These are phyloP conservation scores for Umbelopsis sp. DNA, from an alignment of 371 early-diverging fungal genomes.

Conservation along the genomic window DNA sequence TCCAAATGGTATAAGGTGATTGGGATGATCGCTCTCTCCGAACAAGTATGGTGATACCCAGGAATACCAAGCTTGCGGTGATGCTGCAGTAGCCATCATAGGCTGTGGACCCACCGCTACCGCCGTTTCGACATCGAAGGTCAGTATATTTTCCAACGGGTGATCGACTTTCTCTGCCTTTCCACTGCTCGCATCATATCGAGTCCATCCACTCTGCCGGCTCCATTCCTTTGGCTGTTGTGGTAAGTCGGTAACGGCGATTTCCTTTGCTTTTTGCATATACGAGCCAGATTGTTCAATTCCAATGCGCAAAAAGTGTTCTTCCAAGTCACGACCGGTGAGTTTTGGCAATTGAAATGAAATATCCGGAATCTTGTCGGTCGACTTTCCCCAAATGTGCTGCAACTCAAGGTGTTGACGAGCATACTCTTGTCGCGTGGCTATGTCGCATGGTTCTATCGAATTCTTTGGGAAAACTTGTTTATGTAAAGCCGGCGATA, in stretches of 20 bases:
- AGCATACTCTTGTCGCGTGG: constrained; percentile 43
- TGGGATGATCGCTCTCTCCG: constrained; percentile 41
- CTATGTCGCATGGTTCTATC: constrained; percentile 12
- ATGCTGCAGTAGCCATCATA: constrained; percentile 83
- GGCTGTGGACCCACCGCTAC: constrained; percentile 72
- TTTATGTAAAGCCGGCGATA: constrained; percentile 50
- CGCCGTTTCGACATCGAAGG: constrained; percentile 92
- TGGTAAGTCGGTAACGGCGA: constrained; percentile 52
- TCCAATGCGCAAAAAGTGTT: constrained; percentile 84
- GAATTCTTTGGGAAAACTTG: constrained; percentile 41
- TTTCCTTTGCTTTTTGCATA: constrained; percentile 51
- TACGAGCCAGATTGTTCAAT: constrained; percentile 59
- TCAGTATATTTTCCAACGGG: constrained; percentile 70
- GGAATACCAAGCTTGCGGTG: constrained; percentile 83
- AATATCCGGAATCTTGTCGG: constrained; percentile 51
- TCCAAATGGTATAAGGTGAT: constrained; percentile 73
- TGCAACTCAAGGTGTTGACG: constrained; percentile 62
- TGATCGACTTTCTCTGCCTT: constrained; percentile 45
- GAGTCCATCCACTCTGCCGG: constrained; percentile 80
- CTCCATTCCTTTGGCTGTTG: constrained; percentile 68
- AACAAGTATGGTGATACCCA: constrained; percentile 85
- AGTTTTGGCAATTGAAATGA: constrained; percentile 54
- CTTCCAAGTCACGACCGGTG: constrained; percentile 68
- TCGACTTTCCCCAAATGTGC: constrained; percentile 67
- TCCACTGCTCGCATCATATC: constrained; percentile 60